A percentile compares a stretch with the other conserved stretches of the same genome.
Evolutionary conservation across 2,329 filamentous ascomycete genomes (phyloP).

Genomic region (Grosmannia huntii): DNA sequence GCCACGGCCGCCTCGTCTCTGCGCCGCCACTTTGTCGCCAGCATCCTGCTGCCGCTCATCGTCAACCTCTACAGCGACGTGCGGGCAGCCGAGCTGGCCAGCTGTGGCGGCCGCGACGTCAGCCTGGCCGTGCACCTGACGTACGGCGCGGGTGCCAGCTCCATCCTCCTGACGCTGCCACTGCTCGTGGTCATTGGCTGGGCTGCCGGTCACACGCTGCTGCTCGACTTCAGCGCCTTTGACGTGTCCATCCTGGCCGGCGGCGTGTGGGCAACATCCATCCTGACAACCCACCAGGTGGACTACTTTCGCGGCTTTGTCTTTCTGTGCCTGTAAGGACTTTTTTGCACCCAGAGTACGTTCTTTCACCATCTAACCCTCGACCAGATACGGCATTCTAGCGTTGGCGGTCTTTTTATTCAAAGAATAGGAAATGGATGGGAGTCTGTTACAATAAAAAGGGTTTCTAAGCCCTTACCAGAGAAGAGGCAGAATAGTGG

Average conservation of each 20-base stretch:
- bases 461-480: no score
- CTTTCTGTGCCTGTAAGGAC: constrained; percentile 1
- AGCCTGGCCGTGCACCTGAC: constrained; percentile 2
- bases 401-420: neutral
- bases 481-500: neutral
- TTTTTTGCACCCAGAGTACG: no score
- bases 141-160: constrained; percentile 1
- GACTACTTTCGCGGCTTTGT: constrained; percentile 6
- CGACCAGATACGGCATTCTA: neutral
- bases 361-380: neutral
- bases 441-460: no score
- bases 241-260: constrained; percentile 6
- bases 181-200: constrained; percentile 2
- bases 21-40: constrained; percentile 6
- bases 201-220: constrained; percentile 1
- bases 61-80: constrained; percentile 8
- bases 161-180: constrained; percentile 1
- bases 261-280: constrained; percentile 5
- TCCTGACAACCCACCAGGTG: constrained; percentile 3
- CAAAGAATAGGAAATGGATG: neutral
- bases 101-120: neutral
- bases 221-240: constrained; percentile 5
- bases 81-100: constrained; percentile 5
- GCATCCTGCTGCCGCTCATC: constrained; percentile 6
- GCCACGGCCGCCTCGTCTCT: neutral